Evolutionary conservation across 2,329 filamentous ascomycete species (phyloP).

Genomic region (Apiospora kogelbergensis): DNA sequence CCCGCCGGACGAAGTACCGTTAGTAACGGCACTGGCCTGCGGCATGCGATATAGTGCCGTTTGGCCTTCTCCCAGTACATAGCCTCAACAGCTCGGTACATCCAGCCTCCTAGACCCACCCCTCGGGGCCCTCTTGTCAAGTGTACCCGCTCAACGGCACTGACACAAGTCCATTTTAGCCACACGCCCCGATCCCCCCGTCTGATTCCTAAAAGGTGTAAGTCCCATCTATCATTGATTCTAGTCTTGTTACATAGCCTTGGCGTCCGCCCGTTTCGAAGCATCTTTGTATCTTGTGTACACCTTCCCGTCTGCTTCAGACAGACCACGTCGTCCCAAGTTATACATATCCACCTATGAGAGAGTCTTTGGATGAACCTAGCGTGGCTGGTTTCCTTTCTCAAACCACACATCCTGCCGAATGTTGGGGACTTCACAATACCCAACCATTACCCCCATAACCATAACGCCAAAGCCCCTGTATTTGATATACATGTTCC

Average conservation of each 20-base stretch:
- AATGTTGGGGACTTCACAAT: not conserved
- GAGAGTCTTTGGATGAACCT: not conserved
- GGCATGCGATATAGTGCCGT: conserved; percentile 1
- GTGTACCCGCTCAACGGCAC: not conserved
- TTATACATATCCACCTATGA: conserved; percentile 1
- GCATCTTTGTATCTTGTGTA: not conserved
- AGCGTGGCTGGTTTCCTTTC: not conserved
- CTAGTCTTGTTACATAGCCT: not conserved
- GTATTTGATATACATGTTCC: not conserved
- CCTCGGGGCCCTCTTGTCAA: not conserved
- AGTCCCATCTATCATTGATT: conserved; percentile 2
- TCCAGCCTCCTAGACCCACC: not conserved
- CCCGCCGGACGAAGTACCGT: not conserved
- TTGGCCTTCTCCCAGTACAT: not conserved
- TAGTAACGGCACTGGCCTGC: not conserved
- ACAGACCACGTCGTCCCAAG: conserved; percentile 1
- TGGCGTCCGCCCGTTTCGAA: not conserved
- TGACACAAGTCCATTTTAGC: not conserved
- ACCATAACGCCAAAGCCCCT: not conserved
- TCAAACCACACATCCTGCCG: not conserved
- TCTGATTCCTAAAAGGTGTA: not conserved
- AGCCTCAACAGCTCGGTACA: not conserved
- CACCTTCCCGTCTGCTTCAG: not conserved
- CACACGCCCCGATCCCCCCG: not conserved
- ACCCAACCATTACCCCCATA: not conserved